Base-by-base conservation (phyloP, 805 yeast genomes). In the Kazachstania bromeliacearum region DNA sequence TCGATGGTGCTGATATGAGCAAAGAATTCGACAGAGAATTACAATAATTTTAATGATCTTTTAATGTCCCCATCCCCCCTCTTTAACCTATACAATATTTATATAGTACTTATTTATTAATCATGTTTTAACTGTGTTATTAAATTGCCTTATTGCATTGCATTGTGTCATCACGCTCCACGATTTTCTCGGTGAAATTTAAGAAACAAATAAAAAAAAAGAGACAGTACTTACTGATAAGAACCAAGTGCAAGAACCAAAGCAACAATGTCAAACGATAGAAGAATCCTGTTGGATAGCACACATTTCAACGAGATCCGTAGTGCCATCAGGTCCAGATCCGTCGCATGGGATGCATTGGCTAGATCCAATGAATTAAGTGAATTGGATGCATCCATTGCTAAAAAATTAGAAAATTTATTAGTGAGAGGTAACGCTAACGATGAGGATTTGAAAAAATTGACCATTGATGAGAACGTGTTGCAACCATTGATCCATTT, bases 1-100 rank as follows among this genome's bases (percentile, higher is more conserved):
- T 88, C 56, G 85, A 92, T 45, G 94, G 85, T 59, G 95, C 94
- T 61, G 94, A 88, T 67, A 87, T 88, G 94, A 73, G 77, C 55
- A 80, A 84, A 70, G 94, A 84, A 67, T 84, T 65, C 61, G 82
- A 80, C 57, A 80, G 92, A 75, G 89, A 82, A 67, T 60, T 68
- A 14, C 15, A 10, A 10, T 26, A 26, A 13, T 8, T 26, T 22
- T 22, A 17, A 30, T 30, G 33, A 30, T 20, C 21, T 9, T 26
- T 4, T 15, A 5, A 4, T 7, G 24, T 14, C 25, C 25, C 25
- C 25, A 22, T 22, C 25, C 25, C 8, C 25, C 25, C 12, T 22
- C n/a, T n/a, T n/a, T n/a, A n/a, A n/a, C n/a, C n/a, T n/a, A n/a
- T n/a, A n/a, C n/a, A n/a, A n/a, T n/a, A n/a, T n/a, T n/a, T n/a